Conservation (phyloP, 306 rosid genomes). For the apple (Malus domestica) region DNA sequence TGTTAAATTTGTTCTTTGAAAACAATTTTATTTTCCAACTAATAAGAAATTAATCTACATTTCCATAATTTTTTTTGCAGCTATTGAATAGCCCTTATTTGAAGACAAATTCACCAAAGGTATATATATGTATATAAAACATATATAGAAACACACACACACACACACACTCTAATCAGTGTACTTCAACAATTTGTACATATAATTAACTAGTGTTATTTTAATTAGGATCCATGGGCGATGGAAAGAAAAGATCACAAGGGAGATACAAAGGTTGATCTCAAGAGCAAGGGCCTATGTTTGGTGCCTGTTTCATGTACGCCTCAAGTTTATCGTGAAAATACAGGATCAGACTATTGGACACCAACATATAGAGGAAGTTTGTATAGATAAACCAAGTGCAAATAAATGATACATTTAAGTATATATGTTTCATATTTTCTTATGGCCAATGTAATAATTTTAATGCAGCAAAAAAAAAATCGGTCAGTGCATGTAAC, state of each 20-base stretch:
- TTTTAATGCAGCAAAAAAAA: not conserved
- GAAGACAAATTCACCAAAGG: slow-evolving; percentile 75
- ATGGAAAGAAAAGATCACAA: slow-evolving; percentile 51
- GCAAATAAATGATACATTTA: not conserved
- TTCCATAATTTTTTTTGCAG: slow-evolving; percentile 28
- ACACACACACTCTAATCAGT: no score
- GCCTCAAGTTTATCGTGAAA: slow-evolving; percentile 70
- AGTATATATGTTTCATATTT: not conserved
- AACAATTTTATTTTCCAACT: not conserved
- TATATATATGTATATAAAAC: not conserved
- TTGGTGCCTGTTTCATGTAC: slow-evolving; percentile 80
- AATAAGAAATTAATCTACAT: not conserved
- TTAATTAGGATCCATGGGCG: slow-evolving; percentile 59
- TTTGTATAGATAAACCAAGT: slow-evolving; percentile 47
- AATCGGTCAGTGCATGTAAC: not conserved
- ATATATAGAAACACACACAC: not conserved
- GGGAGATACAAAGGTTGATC: slow-evolving; percentile 49
- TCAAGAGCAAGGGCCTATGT: slow-evolving; percentile 77
- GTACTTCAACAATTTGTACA: no score
- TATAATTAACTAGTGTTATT: not conserved
- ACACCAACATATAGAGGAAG: slow-evolving; percentile 86
- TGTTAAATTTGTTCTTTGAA: not conserved
- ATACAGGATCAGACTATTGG: slow-evolving; percentile 84
- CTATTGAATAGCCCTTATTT: slow-evolving; percentile 68
- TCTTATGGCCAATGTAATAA: not conserved